Evolutionary conservation across 2,329 filamentous ascomycete genomes (phyloP), one percentile per base, ranked within the genome.

Genomic region (Pseudogymnoascus sp.): DNA sequence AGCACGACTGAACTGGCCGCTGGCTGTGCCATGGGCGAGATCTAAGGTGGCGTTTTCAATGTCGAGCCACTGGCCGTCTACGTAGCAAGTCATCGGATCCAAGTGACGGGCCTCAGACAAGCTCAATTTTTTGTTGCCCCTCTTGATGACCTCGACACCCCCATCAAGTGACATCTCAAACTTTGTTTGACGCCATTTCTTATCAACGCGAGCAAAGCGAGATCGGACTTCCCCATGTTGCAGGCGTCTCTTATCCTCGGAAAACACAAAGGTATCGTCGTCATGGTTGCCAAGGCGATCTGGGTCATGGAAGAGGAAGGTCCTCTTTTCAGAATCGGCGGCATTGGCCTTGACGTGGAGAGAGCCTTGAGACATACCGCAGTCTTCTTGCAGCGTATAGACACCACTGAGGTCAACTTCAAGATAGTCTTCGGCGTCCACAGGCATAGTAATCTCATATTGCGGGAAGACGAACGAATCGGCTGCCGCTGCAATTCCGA

Each of bases 221-320:
- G 74, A 68, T 35, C 84, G 78, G 5, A 73, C 64, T 50, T 82
- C 77, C 17, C 79, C 78, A 38, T 79, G 78, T 13, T 77, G 72
- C 6, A 82, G 72, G 4, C 78, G 75, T 7, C 73, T 71, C 63
- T 78, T 78, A 56, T 81, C 77, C 6, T 76, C 67, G 1, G 84
- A 79, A 67, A 89, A 85, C 0, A 87, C 80, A 67, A 86, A 86
- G 1, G 71, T 71, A 68, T 88, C 84, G 4, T 79, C 63, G 0
- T 75, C 69, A 0, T 77, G 71, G 29, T 79, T 70, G 0, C 79
- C 79, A 37, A 80, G 75, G 15, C 78, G 78, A 4, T 77, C 74
- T 0, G 84, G 81, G 62, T 88, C 83, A 2, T 85, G 73, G 68
- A 87, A 88, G 2, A 88, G 71, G 66, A 80, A 88, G 0, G 86